These are phyloP conservation scores for Graphilbum sp. DNA, from an alignment of 2,329 filamentous ascomycete genomes.

Conservation along the genomic window DNA sequence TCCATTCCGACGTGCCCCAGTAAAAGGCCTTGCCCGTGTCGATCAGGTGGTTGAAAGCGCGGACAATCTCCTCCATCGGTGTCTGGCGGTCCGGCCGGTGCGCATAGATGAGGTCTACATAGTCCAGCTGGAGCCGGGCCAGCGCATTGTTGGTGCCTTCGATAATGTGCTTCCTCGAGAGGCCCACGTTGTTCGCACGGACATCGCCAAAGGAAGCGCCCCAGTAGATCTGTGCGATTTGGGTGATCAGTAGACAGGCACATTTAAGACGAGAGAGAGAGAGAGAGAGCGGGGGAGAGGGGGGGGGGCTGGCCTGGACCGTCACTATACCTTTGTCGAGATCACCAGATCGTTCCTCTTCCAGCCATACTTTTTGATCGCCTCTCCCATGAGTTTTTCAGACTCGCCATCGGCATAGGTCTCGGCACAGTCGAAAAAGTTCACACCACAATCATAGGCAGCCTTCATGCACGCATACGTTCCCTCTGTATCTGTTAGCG, in stretches of 20 bases:
- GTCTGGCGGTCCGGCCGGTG: constrained; percentile 52
- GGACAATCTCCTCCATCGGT: constrained; percentile 55
- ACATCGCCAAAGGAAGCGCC: constrained; percentile 43
- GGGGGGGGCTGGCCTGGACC: too few species aligned
- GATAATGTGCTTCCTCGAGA: constrained; percentile 44
- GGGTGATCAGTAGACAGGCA: too few species aligned
- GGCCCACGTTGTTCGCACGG: constrained; percentile 39
- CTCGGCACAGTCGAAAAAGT: constrained; percentile 48
- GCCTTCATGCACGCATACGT: constrained; percentile 38
- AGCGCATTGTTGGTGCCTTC: constrained; percentile 43
- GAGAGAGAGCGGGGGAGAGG: too few species aligned
- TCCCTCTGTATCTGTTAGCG: constrained; percentile 31
- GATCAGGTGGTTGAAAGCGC: constrained; percentile 56
- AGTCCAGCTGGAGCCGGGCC: constrained; percentile 36
- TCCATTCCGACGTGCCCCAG: constrained; percentile 59
- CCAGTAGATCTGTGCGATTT: constrained; percentile 40
- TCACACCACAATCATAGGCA: constrained; percentile 42
- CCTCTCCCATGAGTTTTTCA: constrained; percentile 46
- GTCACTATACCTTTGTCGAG: constrained; percentile 40
- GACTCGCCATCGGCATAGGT: constrained; percentile 37
- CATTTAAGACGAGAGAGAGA: too few species aligned
- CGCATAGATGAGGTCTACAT: constrained; percentile 54
- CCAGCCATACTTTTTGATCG: constrained; percentile 44
- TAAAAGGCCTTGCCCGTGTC: constrained; percentile 51
- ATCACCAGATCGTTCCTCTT: constrained; percentile 45